Conservation (phyloP, 1,139 yeast genomes). For the Kodamaea ohmeri region DNA sequence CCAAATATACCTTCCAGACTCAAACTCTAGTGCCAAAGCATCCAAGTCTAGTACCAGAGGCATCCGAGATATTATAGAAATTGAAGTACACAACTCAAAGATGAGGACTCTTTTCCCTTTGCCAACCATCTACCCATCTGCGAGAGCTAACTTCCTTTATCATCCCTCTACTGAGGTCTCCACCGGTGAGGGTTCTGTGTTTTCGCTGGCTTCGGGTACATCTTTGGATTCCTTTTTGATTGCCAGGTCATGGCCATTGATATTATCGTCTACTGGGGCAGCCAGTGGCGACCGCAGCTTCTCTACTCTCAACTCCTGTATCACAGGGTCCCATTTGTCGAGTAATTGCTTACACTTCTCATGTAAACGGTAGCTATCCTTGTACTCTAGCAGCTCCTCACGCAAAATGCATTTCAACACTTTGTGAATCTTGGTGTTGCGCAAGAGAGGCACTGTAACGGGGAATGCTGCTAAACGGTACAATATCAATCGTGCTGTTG, state of each 20-base stretch:
- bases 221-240: neutral
- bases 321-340: constrained; percentile 42
- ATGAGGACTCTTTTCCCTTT: neutral
- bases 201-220: constrained; percentile 3
- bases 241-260: neutral
- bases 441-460: constrained; percentile 53
- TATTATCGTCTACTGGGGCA: neutral
- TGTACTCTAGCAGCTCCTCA: constrained; percentile 40
- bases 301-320: constrained; percentile 37
- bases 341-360: constrained; percentile 44
- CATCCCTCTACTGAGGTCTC: constrained; percentile 7
- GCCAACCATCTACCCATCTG: too few relatives aligned
- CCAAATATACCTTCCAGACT: too few relatives aligned
- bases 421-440: constrained; percentile 53
- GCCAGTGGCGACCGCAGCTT: constrained; percentile 21
- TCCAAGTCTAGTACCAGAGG: too few relatives aligned
- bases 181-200: constrained; percentile 2
- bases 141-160: neutral
- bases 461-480: constrained; percentile 50
- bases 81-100: neutral
- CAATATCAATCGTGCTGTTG: constrained; percentile 50
- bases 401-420: constrained; percentile 49
- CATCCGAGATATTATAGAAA: too few relatives aligned
- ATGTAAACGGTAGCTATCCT: constrained; percentile 48
- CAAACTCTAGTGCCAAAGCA: too few relatives aligned